Conservation (phyloP, 768 basidiomycete species). For the Pholiota microspora region DNA sequence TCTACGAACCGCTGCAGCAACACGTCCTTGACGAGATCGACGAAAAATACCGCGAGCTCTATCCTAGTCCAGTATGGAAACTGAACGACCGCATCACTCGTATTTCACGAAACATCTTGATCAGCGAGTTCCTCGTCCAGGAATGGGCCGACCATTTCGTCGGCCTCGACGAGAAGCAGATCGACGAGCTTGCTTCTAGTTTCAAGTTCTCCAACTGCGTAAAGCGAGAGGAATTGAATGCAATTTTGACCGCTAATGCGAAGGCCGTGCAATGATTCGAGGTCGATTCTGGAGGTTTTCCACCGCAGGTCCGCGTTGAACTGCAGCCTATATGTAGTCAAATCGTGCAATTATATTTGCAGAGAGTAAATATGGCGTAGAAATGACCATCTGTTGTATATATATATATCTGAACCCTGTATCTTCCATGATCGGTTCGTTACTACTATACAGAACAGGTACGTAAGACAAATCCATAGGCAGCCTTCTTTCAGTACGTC, state of each 20-base stretch:
- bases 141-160: conserved; percentile 74
- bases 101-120: conserved; percentile 62
- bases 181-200: conserved; percentile 74
- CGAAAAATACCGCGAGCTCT: conserved; percentile 48
- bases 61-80: conserved; percentile 67
- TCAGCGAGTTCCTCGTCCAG: conserved; percentile 67
- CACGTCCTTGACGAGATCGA: conserved; percentile 60
- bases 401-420: too few relatives aligned
- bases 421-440: too few relatives aligned
- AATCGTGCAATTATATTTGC: too few relatives aligned
- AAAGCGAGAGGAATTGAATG: conserved; percentile 66
- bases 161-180: conserved; percentile 54
- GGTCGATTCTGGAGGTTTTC: too few relatives aligned
- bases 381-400: too few relatives aligned
- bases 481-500: too few relatives aligned
- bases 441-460: too few relatives aligned
- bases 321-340: too few relatives aligned
- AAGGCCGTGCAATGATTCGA: conserved; percentile 16
- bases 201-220: conserved; percentile 71
- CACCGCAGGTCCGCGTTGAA: too few relatives aligned
- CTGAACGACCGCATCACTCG: conserved; percentile 52
- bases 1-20: conserved; percentile 66
- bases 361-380: too few relatives aligned
- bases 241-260: conserved; percentile 45
- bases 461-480: too few relatives aligned